Evolutionary conservation across 139 green algal species (phyloP), one percentile per base, ranked within the genome.

Genomic region (Pleodorina starrii): DNA sequence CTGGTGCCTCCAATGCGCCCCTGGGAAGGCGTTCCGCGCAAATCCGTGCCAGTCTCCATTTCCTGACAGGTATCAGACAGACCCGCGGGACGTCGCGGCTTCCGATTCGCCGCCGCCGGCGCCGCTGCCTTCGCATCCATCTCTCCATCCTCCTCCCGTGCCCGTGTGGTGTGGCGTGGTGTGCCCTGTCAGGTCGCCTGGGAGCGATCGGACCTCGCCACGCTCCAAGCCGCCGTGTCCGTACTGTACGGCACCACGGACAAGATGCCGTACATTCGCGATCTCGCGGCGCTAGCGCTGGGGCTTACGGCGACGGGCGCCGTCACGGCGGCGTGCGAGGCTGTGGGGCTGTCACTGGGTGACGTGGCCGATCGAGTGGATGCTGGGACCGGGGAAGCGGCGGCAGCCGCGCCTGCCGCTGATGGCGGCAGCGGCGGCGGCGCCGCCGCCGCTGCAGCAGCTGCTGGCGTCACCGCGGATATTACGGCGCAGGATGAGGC

Each of bases 251-350:
- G 60, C 32, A 11, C n/a, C 11, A 27, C 14, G 10, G 60, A 77
- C 27, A 57, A 57, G 50, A 77, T 40, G 81, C 60, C 42, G 43
- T 87, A 77, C 60, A 27, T 87, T 16, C 60, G 81, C 12, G 81
- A 87, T 29, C 81, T 87, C 2, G 81, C 81, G 11, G 16, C 1
- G 6, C 60, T 78, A 1, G 42, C 60, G 25, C 16, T 63, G 42
- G 81, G 81, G 1, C 81, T 87, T 1, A 21, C 19, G 23, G 60
- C 81, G 19, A 66, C n/a, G 7, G 60, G 50, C 29, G 60, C 81
- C 17, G 60, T 29, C 1, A n/a, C n/a, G 21, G 60, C 60, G 1
- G 81, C 81, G 17, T 87, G 81, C 44, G 43, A 25, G 4, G 59
- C 44, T 42, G 29, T 77, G 3, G 79, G 57, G 25, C 27, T 86